Conservation (phyloP, 371 early-diverging fungal species). For the Dichotomocladium elegans region DNA sequence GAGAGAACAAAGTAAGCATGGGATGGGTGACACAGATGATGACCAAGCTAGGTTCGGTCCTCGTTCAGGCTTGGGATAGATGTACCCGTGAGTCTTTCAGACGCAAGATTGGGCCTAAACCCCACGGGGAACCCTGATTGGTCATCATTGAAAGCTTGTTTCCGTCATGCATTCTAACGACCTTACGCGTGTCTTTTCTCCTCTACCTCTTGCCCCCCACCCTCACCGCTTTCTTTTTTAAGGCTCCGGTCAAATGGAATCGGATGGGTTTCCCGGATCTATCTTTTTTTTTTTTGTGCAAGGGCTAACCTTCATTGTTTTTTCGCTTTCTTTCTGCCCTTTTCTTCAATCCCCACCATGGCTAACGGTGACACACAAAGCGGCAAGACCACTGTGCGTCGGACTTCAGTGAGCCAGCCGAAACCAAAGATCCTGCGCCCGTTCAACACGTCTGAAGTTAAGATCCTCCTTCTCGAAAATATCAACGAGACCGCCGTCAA, state of each 20-base stretch:
- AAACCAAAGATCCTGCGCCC: slow-evolving; percentile 58
- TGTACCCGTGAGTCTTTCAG: too few relatives aligned
- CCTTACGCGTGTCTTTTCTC: neutral
- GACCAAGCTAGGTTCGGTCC: too few relatives aligned
- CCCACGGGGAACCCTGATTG: too few relatives aligned
- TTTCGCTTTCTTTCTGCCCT: neutral
- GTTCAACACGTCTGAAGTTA: slow-evolving; percentile 67
- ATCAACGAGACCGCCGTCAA: slow-evolving; percentile 82
- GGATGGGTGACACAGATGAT: too few relatives aligned
- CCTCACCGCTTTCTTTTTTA: neutral
- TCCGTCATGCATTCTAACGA: too few relatives aligned
- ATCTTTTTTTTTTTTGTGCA: neutral
- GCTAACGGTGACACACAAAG: slow-evolving; percentile 10
- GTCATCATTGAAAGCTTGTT: too few relatives aligned
- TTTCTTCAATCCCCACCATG: slow-evolving; percentile 7
- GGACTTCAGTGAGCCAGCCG: slow-evolving; percentile 12
- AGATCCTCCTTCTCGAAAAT: slow-evolving; percentile 89
- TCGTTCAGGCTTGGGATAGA: too few relatives aligned
- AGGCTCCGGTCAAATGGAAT: too few relatives aligned
- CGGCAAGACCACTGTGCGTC: slow-evolving; percentile 2
- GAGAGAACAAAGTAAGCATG: too few relatives aligned
- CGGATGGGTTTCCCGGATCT: too few relatives aligned
- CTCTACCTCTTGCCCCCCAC: neutral
- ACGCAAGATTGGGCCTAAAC: too few relatives aligned
- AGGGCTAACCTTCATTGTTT: neutral